Percentiles rank a stretch among this genome's conserved stretches.
Evolutionary conservation across 2,329 filamentous ascomycete species (phyloP).

Genomic region (Orbilia oligospora): DNA sequence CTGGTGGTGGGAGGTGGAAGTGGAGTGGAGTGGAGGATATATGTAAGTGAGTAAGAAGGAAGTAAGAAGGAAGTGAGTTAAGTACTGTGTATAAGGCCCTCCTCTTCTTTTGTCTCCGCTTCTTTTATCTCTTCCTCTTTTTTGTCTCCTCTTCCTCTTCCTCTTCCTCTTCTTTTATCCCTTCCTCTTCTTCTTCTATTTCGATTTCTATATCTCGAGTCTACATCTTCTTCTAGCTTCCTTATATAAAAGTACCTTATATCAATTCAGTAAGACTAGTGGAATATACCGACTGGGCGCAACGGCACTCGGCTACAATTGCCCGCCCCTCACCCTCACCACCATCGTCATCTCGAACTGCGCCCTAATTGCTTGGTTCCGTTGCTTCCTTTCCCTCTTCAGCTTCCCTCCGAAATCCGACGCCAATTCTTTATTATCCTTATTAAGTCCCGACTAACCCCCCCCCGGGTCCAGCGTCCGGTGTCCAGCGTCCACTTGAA

Average conservation of each 20-base stretch:
- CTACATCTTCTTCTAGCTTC: too few relatives aligned
- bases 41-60: too few relatives aligned
- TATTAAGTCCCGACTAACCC: not conserved
- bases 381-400: constrained; percentile 20
- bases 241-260: too few relatives aligned
- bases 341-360: constrained; percentile 34
- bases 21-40: too few relatives aligned
- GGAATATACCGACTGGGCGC: constrained; percentile 8
- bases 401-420: constrained; percentile 45
- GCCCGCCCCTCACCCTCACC: constrained; percentile 13
- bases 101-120: not conserved
- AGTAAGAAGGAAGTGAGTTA: too few relatives aligned
- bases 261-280: too few relatives aligned
- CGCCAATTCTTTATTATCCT: constrained; percentile 19
- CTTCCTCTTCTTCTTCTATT: not conserved
- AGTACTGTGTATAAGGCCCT: too few relatives aligned
- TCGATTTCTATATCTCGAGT: not conserved
- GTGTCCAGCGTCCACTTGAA: not conserved
- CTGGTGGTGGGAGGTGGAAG: too few relatives aligned
- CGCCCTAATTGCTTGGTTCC: not conserved
- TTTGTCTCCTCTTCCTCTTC: too few relatives aligned
- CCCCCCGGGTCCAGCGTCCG: too few relatives aligned
- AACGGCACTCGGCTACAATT: constrained; percentile 26
- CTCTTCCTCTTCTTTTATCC: too few relatives aligned
- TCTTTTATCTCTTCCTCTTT: not conserved